Percentiles rank a stretch among this genome's conserved stretches.
phyloP scores from a whole-genome alignment of 768 basidiomycete species.

The Lentinus brumalis region DNA sequence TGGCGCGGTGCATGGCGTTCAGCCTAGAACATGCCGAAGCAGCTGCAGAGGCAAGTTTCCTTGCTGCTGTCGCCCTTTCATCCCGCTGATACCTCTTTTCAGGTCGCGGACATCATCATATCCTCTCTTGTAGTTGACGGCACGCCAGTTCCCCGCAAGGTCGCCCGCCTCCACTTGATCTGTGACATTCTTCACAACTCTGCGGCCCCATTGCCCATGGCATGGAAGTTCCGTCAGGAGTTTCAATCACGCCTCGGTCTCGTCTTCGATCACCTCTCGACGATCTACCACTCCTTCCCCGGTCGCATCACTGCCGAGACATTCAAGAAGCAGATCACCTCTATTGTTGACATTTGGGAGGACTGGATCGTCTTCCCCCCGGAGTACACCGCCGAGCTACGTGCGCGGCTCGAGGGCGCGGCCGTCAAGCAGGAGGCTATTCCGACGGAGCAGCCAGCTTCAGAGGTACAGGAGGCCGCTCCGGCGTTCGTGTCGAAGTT shows the following conservation, averaged over 20 bases:
- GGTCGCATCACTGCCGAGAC: conserved; percentile 95
- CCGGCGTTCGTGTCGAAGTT: conserved; percentile 57
- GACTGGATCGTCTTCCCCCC: conserved; percentile 97
- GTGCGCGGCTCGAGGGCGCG: conserved; percentile 72
- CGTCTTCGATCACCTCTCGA: conserved; percentile 94
- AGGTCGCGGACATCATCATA: conserved; percentile 92
- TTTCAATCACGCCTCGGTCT: conserved; percentile 90
- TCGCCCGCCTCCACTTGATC: conserved; percentile 91
- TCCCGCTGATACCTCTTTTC: background rate
- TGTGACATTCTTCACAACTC: conserved; percentile 99
- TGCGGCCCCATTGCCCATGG: conserved; percentile 88
- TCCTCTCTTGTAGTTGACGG: conserved; percentile 84
- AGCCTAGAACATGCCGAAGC: conserved; percentile 96
- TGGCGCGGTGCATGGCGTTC: conserved; percentile 97
- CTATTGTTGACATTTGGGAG: conserved; percentile 95
- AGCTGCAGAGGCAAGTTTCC: conserved; percentile 74
- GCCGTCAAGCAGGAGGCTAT: conserved; percentile 32
- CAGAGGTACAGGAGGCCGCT: conserved; percentile 33
- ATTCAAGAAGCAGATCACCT: conserved; percentile 90
- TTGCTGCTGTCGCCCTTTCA: conserved; percentile 11
- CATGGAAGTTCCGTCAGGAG: conserved; percentile 96
- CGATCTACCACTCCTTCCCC: conserved; percentile 94
- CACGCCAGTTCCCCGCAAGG: conserved; percentile 97
- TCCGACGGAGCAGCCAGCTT: conserved; percentile 27
- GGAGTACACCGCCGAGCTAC: conserved; percentile 76